Evolutionary conservation across 768 basidiomycete species (phyloP).

Genomic region (Tulasnella sp.): DNA sequence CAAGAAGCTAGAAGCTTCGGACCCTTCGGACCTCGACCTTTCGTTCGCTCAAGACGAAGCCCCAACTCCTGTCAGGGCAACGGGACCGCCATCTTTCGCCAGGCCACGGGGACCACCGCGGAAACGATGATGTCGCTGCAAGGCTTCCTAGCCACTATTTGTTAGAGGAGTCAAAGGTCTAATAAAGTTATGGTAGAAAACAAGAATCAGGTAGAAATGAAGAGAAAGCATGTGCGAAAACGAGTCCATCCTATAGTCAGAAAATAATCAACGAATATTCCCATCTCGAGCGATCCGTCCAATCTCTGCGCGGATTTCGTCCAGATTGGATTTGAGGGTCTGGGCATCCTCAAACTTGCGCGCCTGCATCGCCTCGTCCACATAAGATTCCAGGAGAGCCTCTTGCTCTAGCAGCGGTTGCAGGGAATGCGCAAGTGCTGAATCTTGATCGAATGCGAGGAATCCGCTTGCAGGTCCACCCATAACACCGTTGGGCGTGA

Average conservation of each 20-base stretch:
- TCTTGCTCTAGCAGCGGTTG: constrained; percentile 95
- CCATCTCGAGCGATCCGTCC: constrained; percentile 48
- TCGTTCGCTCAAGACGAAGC: neutral
- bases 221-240: neutral
- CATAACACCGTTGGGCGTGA: constrained; percentile 20
- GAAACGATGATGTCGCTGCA: constrained; percentile 17
- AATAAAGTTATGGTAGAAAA: neutral
- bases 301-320: constrained; percentile 82
- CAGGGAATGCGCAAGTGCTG: constrained; percentile 63
- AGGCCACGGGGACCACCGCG: constrained; percentile 22
- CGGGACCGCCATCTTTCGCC: constrained; percentile 25
- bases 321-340: constrained; percentile 71
- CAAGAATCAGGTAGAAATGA: neutral
- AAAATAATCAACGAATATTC: constrained; percentile 24
- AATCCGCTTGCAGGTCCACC: constrained; percentile 17
- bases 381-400: constrained; percentile 80
- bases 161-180: neutral
- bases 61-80: neutral
- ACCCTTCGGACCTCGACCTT: constrained; percentile 10
- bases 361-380: constrained; percentile 83
- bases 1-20: constrained; percentile 39
- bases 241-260: neutral
- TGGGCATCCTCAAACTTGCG: constrained; percentile 96
- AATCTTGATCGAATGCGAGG: constrained; percentile 52
- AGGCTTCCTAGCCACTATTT: neutral